These are phyloP conservation scores for Zymoseptoria crescenta DNA, from an alignment of 2,329 filamentous ascomycete species.

Conservation along the genomic window DNA sequence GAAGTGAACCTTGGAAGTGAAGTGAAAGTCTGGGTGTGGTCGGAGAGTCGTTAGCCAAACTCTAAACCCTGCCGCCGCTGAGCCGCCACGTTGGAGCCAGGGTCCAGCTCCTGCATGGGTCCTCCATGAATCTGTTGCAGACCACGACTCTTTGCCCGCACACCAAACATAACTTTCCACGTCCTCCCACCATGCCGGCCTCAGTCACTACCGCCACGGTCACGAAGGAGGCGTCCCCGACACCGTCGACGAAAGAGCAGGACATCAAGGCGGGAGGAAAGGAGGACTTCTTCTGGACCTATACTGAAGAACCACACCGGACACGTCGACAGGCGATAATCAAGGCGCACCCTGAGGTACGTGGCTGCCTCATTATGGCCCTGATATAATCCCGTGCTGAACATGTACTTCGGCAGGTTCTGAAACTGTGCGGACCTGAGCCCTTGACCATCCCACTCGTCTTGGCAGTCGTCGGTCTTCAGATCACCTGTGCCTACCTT, in stretches of 20 bases:
- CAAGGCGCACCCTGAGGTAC: constrained; percentile 91
- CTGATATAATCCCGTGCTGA: not conserved
- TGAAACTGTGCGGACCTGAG: constrained; percentile 93
- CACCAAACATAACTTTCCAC: not conserved
- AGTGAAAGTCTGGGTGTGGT: not conserved
- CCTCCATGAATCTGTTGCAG: not conserved
- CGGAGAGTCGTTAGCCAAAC: not conserved
- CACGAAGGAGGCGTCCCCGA: not conserved
- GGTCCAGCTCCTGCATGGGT: not conserved
- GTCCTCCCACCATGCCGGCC: constrained; percentile 12
- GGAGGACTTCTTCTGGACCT: constrained; percentile 91
- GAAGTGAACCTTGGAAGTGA: not conserved
- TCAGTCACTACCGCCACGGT: constrained; percentile 23
- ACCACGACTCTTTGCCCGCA: not conserved
- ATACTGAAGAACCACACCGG: constrained; percentile 94
- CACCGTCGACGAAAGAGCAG: constrained; percentile 12
- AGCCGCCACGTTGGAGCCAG: not conserved
- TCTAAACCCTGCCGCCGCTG: not conserved
- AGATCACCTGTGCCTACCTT: constrained; percentile 67
- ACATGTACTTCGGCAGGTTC: constrained; percentile 53
- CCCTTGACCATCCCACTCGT: constrained; percentile 94
- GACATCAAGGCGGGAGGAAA: constrained; percentile 20
- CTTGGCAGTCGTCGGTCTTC: constrained; percentile 70
- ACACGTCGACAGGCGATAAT: constrained; percentile 89
- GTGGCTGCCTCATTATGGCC: constrained; percentile 5